A percentile compares a stretch with the other conserved stretches of the same genome.
phyloP scores from a whole-genome alignment of 768 basidiomycete genomes.

The Auricularia sp. region DNA sequence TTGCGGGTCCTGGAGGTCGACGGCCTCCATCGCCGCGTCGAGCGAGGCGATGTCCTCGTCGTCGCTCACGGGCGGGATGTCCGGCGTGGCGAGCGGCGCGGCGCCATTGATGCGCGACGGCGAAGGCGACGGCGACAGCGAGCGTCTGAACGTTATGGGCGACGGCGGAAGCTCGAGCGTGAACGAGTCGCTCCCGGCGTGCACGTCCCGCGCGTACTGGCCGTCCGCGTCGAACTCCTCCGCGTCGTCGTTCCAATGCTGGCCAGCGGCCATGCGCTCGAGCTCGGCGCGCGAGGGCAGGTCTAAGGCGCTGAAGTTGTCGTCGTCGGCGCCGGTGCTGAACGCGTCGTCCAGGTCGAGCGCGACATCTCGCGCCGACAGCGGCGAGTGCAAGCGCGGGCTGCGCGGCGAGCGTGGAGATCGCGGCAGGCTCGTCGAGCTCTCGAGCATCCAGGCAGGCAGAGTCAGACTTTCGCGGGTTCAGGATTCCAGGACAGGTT shows the following conservation, averaged over 20 bases:
- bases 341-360: not conserved
- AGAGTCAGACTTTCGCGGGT: not conserved
- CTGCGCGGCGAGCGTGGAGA: not conserved
- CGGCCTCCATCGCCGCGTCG: not conserved
- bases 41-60: not conserved
- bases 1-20: not conserved
- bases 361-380: not conserved
- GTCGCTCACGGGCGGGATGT: not conserved
- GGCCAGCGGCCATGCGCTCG: constrained; percentile 7
- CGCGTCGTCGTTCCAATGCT: constrained; percentile 25
- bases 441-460: not conserved
- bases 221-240: constrained; percentile 19
- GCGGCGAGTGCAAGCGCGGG: not conserved
- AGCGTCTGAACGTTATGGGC: constrained; percentile 12
- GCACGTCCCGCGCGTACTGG: constrained; percentile 23
- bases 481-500: not conserved
- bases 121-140: constrained; percentile 15
- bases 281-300: constrained; percentile 1
- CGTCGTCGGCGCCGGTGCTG: not conserved
- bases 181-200: constrained; percentile 47
- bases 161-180: constrained; percentile 35
- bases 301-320: not conserved
- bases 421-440: not conserved
- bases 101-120: constrained; percentile 12
- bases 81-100: constrained; percentile 1